Conservation (phyloP, 2,329 filamentous ascomycete species). For the Tolypocladium nubicola region DNA sequence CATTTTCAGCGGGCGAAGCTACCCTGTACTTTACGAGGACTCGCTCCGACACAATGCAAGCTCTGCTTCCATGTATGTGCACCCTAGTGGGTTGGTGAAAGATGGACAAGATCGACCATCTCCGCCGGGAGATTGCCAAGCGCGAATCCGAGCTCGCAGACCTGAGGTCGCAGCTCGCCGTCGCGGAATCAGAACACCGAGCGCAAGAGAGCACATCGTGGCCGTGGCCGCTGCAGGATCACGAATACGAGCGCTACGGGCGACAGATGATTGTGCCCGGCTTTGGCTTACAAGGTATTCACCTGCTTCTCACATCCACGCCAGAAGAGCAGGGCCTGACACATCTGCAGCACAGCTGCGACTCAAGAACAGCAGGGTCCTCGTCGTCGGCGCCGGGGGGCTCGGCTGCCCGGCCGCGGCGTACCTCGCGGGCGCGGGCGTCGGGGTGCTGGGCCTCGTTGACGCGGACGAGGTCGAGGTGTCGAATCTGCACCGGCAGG, state of each 20-base stretch:
- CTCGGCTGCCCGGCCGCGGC: slow-evolving; percentile 84
- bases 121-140: slow-evolving; percentile 36
- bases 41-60: background rate
- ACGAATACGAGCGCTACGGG: slow-evolving; percentile 81
- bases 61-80: too few species aligned
- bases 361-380: slow-evolving; percentile 57
- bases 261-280: slow-evolving; percentile 82
- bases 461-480: slow-evolving; percentile 82
- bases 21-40: background rate
- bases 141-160: slow-evolving; percentile 36
- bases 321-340: background rate
- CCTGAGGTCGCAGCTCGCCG: slow-evolving; percentile 33
- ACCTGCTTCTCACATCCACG: background rate
- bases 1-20: background rate
- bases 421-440: slow-evolving; percentile 85
- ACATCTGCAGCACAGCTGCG: slow-evolving; percentile 56
- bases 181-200: slow-evolving; percentile 20
- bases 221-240: slow-evolving; percentile 58
- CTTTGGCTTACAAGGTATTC: slow-evolving; percentile 61
- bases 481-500: slow-evolving; percentile 88
- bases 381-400: slow-evolving; percentile 81
- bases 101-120: slow-evolving; percentile 28
- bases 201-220: slow-evolving; percentile 12
- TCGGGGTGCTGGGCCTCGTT: slow-evolving; percentile 72
- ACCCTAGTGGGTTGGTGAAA: background rate